Evolutionary conservation across 371 early-diverging fungal genomes (phyloP).

Genomic region (Lichtheimia ornata): DNA sequence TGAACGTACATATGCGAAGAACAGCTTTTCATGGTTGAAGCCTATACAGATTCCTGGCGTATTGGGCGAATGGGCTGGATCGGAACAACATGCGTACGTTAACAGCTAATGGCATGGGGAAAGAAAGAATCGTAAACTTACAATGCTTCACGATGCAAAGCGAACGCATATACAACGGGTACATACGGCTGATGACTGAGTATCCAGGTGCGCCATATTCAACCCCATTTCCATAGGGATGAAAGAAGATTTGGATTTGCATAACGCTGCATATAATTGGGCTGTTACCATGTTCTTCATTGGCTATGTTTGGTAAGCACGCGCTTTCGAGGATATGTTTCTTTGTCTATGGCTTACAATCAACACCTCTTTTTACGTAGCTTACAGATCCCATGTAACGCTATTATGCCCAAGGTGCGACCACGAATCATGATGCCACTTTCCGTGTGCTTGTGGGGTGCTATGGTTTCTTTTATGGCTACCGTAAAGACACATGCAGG

Average conservation of each 20-base stretch:
- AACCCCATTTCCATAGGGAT: conserved; percentile 12
- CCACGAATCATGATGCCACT: conserved; percentile 60
- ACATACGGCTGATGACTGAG: background rate
- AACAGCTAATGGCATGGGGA: background rate
- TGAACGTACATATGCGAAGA: background rate
- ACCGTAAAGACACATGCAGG: conserved; percentile 43
- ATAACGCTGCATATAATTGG: conserved; percentile 54
- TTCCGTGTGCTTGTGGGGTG: conserved; percentile 67
- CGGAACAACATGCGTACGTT: conserved; percentile 74
- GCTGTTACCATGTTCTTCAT: conserved; percentile 46
- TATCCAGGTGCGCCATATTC: no score
- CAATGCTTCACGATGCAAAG: conserved; percentile 7
- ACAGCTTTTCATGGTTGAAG: background rate
- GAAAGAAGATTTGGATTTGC: conserved; percentile 48
- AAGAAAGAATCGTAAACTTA: no score
- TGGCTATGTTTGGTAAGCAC: conserved; percentile 17
- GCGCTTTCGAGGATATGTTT: background rate
- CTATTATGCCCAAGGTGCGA: conserved; percentile 51
- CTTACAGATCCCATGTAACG: conserved; percentile 50
- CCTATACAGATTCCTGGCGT: conserved; percentile 49
- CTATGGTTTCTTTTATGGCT: conserved; percentile 61
- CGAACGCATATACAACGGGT: conserved; percentile 52
- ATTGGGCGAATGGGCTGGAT: conserved; percentile 75
- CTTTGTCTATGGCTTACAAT: background rate
- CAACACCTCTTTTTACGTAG: conserved; percentile 6